These are phyloP conservation scores for Otatea glauca DNA, from an alignment of 176 grass and related monocot species.

Conservation along the genomic window DNA sequence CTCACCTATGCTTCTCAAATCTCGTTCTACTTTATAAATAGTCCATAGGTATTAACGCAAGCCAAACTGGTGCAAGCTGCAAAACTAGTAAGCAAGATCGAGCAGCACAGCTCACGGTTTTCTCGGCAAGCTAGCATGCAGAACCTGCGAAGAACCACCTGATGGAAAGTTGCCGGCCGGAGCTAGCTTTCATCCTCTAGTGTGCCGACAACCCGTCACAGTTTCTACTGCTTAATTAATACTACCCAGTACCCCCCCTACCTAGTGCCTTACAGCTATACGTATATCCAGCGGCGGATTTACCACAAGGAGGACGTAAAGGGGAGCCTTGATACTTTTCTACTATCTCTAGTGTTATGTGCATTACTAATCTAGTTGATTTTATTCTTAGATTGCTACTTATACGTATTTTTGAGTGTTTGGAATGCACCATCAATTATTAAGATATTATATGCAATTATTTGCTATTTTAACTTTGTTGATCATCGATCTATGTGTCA, in stretches of 20 bases:
- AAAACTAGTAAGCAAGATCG: background rate
- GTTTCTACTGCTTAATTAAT: background rate
- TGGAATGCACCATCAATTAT: too few species aligned
- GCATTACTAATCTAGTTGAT: too few species aligned
- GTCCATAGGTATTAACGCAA: background rate
- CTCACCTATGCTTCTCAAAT: background rate
- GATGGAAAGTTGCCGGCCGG: background rate
- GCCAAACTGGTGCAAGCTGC: background rate
- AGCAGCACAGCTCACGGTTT: background rate
- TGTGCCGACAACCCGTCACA: too few species aligned
- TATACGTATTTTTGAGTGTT: too few species aligned
- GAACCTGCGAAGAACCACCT: background rate
- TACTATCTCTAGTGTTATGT: too few species aligned
- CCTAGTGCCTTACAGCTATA: background rate
- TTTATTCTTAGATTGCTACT: too few species aligned
- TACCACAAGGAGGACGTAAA: too few species aligned
- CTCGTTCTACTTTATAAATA: background rate
- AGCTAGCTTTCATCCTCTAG: background rate
- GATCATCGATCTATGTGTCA: too few species aligned
- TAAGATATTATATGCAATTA: too few species aligned
- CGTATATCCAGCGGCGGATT: background rate
- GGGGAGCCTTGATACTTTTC: too few species aligned
- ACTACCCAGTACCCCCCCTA: too few species aligned
- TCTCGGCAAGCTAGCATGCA: background rate
- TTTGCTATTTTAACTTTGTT: too few species aligned